phyloP scores from a whole-genome alignment of 495 filamentous ascomycete species.

The Amphirosellinia nigrospora region DNA sequence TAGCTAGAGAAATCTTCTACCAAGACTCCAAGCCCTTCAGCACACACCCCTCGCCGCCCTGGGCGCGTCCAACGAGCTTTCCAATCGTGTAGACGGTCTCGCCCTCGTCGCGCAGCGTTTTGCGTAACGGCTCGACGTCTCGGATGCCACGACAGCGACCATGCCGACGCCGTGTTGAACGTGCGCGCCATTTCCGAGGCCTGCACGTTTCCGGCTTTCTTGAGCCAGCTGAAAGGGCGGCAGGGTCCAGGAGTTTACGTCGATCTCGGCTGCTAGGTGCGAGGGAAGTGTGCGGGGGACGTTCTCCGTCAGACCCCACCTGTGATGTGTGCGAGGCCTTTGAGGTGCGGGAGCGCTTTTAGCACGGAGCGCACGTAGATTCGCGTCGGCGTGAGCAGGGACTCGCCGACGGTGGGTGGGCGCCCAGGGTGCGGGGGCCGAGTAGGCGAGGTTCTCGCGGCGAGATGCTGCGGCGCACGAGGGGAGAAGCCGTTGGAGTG shows the following conservation, averaged over 20 bases:
- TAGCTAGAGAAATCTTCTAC: constrained; percentile 38
- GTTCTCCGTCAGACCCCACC: constrained; percentile 93
- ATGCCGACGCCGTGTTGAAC: constrained; percentile 95
- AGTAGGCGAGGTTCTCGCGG: constrained; percentile 71
- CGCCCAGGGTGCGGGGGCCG: constrained; percentile 76
- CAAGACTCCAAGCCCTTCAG: constrained; percentile 74
- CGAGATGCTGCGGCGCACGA: constrained; percentile 87
- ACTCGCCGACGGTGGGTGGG: constrained; percentile 65
- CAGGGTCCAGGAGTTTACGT: constrained; percentile 72
- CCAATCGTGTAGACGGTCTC: constrained; percentile 84
- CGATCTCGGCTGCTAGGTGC: constrained; percentile 75
- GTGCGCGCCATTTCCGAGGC: constrained; percentile 80
- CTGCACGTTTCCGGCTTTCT: constrained; percentile 73
- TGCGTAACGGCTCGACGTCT: constrained; percentile 59
- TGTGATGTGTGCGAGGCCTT: constrained; percentile 95
- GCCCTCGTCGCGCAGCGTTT: constrained; percentile 65
- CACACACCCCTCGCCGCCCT: constrained; percentile 67
- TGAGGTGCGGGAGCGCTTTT: constrained; percentile 66
- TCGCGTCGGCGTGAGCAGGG: constrained; percentile 77
- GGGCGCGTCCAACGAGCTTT: constrained; percentile 59
- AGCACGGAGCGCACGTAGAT: constrained; percentile 83
- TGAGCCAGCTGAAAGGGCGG: constrained; percentile 85
- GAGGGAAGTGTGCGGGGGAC: constrained; percentile 88
- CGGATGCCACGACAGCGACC: constrained; percentile 76
- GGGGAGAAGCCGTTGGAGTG: constrained; percentile 96